Evolutionary conservation across 495 filamentous ascomycete genomes (phyloP).

Genomic region (Cryomyces antarcticus): DNA sequence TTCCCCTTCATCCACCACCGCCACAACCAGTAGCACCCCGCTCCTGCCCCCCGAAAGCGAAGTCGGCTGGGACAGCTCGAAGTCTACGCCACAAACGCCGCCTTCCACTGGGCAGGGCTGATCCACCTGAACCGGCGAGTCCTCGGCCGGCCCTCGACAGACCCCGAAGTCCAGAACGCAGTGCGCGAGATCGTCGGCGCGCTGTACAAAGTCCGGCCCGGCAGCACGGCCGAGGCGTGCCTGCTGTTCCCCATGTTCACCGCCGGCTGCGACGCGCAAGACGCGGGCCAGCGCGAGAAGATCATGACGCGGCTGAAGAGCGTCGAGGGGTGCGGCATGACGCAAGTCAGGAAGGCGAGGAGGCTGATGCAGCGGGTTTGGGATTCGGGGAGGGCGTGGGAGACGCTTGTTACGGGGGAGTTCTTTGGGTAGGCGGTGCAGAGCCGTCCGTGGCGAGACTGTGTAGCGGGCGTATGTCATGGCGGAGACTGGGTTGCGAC

Average conservation of each 20-base stretch:
- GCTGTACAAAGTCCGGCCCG: constrained; percentile 39
- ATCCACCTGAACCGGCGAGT: constrained; percentile 61
- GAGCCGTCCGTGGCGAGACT: no score
- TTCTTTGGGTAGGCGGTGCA: constrained; percentile 33
- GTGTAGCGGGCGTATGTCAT: no score
- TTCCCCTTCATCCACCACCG: constrained; percentile 7
- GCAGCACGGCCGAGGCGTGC: constrained; percentile 54
- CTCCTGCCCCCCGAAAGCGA: constrained; percentile 18
- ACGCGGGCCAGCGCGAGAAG: constrained; percentile 30
- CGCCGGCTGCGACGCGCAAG: constrained; percentile 54
- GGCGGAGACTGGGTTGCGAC: no score
- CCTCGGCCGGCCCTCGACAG: constrained; percentile 33
- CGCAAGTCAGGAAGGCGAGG: constrained; percentile 44
- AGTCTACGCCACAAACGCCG: constrained; percentile 57
- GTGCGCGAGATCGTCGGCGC: constrained; percentile 42
- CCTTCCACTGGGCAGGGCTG: constrained; percentile 63
- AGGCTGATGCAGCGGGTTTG: constrained; percentile 46
- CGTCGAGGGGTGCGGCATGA: constrained; percentile 59
- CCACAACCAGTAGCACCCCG: constrained; percentile 10
- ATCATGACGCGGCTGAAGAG: constrained; percentile 47
- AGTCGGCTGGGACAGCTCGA: constrained; percentile 34
- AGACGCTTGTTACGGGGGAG: constrained; percentile 40
- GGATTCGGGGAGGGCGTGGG: constrained; percentile 41
- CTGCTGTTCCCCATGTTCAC: constrained; percentile 71
- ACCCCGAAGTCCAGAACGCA: constrained; percentile 38